A percentile compares a stretch with the other conserved stretches of the same genome.
These are phyloP conservation scores for Mycosphaerelloides madeirae DNA, from an alignment of 2,329 filamentous ascomycete species.

Conservation along the genomic window DNA sequence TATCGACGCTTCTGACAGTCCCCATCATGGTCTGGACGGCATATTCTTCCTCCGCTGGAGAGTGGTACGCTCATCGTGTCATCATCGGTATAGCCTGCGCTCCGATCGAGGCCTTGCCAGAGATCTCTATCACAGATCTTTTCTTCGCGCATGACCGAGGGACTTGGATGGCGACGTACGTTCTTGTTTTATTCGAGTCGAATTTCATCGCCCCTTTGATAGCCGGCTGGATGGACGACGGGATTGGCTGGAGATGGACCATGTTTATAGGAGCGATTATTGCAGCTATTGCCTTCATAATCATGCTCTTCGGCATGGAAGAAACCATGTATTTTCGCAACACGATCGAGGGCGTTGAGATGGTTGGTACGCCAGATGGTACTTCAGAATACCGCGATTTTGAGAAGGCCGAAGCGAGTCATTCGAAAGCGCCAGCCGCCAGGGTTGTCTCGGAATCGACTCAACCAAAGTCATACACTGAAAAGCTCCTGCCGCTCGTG, in stretches of 20 bases:
- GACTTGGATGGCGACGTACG: slow-evolving; percentile 28
- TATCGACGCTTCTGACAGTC: slow-evolving; percentile 15
- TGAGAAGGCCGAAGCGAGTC: not conserved
- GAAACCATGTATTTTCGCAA: slow-evolving; percentile 50
- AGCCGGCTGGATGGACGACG: slow-evolving; percentile 47
- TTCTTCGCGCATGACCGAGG: slow-evolving; percentile 31
- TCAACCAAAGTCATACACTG: not conserved
- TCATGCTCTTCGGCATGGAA: slow-evolving; percentile 56
- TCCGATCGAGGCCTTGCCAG: slow-evolving; percentile 28
- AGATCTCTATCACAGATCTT: slow-evolving; percentile 27
- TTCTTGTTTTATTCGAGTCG: slow-evolving; percentile 20
- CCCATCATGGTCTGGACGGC: slow-evolving; percentile 21
- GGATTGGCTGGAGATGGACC: slow-evolving; percentile 47
- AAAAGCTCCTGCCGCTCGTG: slow-evolving; percentile 13
- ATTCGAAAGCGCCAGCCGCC: not conserved
- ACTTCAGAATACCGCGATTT: not conserved
- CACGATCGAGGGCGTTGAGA: slow-evolving; percentile 9
- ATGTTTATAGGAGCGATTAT: slow-evolving; percentile 53
- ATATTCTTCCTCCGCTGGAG: slow-evolving; percentile 12
- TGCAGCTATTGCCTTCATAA: slow-evolving; percentile 42
- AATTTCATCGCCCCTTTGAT: slow-evolving; percentile 38
- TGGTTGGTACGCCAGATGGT: not conserved
- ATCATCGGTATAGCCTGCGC: slow-evolving; percentile 22
- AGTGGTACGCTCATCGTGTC: slow-evolving; percentile 16
- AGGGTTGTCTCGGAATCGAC: not conserved